A percentile compares a stretch with the other conserved stretches of the same genome.
phyloP scores from a whole-genome alignment of 352 stramenopile species.

The Globisporangium mamillatum region DNA sequence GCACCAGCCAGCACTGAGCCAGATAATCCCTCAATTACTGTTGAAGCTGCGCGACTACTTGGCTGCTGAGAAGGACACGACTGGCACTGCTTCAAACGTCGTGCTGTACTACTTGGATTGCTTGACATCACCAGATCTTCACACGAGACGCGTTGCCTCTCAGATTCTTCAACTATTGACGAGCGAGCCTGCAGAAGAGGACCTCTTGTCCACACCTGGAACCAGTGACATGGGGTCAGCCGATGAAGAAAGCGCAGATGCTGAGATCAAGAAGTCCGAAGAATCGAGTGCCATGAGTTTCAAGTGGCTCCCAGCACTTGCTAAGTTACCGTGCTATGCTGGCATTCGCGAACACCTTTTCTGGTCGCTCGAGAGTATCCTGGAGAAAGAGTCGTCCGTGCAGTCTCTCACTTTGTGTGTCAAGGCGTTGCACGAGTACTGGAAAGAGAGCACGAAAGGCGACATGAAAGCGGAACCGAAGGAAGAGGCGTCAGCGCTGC shows the following conservation, averaged over 20 bases:
- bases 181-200: constrained; percentile 22
- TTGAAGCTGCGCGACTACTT: constrained; percentile 59
- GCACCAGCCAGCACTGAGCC: constrained; percentile 33
- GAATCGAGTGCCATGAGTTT: constrained; percentile 46
- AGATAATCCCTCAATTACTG: constrained; percentile 56
- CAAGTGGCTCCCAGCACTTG: constrained; percentile 58
- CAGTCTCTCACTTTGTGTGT: constrained; percentile 61
- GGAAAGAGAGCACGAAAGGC: constrained; percentile 30
- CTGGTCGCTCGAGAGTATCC: constrained; percentile 58
- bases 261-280: constrained; percentile 22
- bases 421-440: constrained; percentile 65
- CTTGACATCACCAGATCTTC: constrained; percentile 46
- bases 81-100: constrained; percentile 40
- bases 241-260: constrained; percentile 27
- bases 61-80: constrained; percentile 27
- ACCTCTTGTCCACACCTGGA: constrained; percentile 10
- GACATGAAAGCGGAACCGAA: neutral
- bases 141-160: constrained; percentile 54
- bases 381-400: constrained; percentile 73
- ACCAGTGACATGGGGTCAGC: constrained; percentile 24
- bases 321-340: constrained; percentile 64
- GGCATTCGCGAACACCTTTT: constrained; percentile 60
- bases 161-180: constrained; percentile 69
- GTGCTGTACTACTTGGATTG: constrained; percentile 74
- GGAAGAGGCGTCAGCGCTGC: neutral